Percentiles rank a stretch among this genome's conserved stretches.
Evolutionary conservation across 345 rosid species (phyloP).

Genomic region (Conringia planisiliqua): DNA sequence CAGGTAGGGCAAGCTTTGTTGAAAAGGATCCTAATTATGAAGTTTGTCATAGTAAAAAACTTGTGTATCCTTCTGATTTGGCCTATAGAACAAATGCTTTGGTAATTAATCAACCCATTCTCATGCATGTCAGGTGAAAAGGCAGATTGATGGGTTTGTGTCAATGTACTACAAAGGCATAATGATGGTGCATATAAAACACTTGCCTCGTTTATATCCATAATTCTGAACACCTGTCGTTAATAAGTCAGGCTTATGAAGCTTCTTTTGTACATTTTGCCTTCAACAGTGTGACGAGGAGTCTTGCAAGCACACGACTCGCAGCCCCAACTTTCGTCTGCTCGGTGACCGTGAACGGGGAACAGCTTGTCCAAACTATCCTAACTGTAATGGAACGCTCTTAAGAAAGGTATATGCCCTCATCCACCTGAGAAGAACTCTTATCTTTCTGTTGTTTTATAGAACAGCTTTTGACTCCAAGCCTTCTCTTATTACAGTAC

Average conservation of each 20-base stretch:
- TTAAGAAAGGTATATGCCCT: constrained; percentile 55
- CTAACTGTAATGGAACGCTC: constrained; percentile 83
- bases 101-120: background rate
- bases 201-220: background rate
- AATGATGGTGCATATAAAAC: constrained; percentile 67
- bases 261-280: constrained; percentile 3
- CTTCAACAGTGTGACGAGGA: constrained; percentile 87
- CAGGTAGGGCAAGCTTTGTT: constrained; percentile 50
- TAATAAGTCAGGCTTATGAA: background rate
- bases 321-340: constrained; percentile 58
- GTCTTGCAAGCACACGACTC: constrained; percentile 78
- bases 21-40: background rate
- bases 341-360: constrained; percentile 88
- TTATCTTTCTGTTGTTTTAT: background rate
- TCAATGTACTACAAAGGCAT: constrained; percentile 77
- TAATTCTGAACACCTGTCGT: background rate
- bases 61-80: constrained; percentile 3
- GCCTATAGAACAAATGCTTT: background rate
- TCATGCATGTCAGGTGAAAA: constrained; percentile 66
- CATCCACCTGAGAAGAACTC: background rate
- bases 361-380: constrained; percentile 94
- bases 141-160: constrained; percentile 70
- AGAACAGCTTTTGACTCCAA: background rate
- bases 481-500: constrained; percentile 43
- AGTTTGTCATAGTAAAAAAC: background rate